Evolutionary conservation across 2,329 filamentous ascomycete genomes (phyloP), one percentile per base, ranked within the genome.

Genomic region (Aspergillus pseudoterreus): DNA sequence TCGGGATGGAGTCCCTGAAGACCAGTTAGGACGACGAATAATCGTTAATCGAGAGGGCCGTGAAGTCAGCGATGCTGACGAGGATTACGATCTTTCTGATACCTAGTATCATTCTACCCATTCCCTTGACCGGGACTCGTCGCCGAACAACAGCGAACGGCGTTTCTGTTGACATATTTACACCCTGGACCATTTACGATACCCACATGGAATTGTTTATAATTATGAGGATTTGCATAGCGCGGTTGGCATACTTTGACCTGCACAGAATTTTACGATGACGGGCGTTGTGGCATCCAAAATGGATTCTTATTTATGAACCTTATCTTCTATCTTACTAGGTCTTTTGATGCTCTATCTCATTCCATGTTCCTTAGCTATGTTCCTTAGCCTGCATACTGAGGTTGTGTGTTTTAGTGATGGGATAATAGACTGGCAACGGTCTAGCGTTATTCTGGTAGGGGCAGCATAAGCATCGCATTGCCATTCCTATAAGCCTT

Each of bases 1-100:
- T 44, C 87, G 94, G 59, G 94, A 99, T 65, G 92, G 92, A 48
- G 82, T 90, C 54, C 83, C 89, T 3, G 80, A 83, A 14, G 84
- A 87, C 57, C 83, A 92, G 61, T 83, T 92, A 42, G 92, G 92
- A 41, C 84, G 83, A 60, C 85, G 92, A 43, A 91, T 92, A 50
- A 77, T 74, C 14, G 74, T 77, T 48, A 72, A 76, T 55, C 63
- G 63, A 46, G 64, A 65, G 38, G 74, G 74, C 19, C 60, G 66
- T 46, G 70, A 75, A 61, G 59, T 71, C 22, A 60, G 54, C 52
- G 64, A 67, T 41, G 62, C 61, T 17, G 68, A 69, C 39, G 68
- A 70, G 24, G 66, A 66, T 56, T 67, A 69, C 50, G 65, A 69
- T 27, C 39, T 61, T 9, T 64, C 62, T 33, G 63, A 63, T 50